A percentile compares a stretch with the other conserved stretches of the same genome.
phyloP scores from a whole-genome alignment of 163 green algal genomes.

The Prototheca wickerhamii region DNA sequence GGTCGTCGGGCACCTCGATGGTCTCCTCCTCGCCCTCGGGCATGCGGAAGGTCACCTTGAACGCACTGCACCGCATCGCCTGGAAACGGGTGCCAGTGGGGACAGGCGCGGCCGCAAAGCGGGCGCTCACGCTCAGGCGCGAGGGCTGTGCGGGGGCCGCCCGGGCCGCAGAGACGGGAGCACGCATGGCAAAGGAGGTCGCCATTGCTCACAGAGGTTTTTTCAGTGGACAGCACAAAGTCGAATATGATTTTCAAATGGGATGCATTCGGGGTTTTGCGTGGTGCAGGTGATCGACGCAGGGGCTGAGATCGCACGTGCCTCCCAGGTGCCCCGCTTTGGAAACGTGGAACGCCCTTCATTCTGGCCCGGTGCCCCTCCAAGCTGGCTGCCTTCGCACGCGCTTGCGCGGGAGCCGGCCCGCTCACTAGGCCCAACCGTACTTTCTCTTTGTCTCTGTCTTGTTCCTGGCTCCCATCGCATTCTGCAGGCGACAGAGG shows the following conservation, averaged over 20 bases:
- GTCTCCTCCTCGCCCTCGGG: conserved; percentile 10
- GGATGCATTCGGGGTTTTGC: too few relatives aligned
- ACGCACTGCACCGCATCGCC: background rate
- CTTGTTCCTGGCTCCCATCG: conserved; percentile 45
- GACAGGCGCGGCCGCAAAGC: too few relatives aligned
- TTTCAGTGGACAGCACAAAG: background rate
- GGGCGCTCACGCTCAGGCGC: background rate
- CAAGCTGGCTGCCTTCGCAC: background rate
- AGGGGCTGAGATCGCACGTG: too few relatives aligned
- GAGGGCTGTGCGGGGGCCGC: background rate
- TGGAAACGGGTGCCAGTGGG: too few relatives aligned
- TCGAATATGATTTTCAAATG: background rate
- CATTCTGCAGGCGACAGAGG: background rate
- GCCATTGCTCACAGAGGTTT: too few relatives aligned
- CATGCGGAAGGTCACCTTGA: conserved; percentile 15
- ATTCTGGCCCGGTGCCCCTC: background rate
- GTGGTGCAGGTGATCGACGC: too few relatives aligned
- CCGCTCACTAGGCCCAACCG: conserved; percentile 33
- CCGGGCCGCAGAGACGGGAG: too few relatives aligned
- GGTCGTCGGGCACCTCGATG: conserved; percentile 14
- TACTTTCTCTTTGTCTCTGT: conserved; percentile 63
- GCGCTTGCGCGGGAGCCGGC: background rate
- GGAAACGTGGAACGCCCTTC: too few relatives aligned
- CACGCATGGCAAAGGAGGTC: too few relatives aligned
- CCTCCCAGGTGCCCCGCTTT: too few relatives aligned